These are phyloP conservation scores for Abrus precatorius DNA, from an alignment of 306 rosid species.

Conservation along the genomic window DNA sequence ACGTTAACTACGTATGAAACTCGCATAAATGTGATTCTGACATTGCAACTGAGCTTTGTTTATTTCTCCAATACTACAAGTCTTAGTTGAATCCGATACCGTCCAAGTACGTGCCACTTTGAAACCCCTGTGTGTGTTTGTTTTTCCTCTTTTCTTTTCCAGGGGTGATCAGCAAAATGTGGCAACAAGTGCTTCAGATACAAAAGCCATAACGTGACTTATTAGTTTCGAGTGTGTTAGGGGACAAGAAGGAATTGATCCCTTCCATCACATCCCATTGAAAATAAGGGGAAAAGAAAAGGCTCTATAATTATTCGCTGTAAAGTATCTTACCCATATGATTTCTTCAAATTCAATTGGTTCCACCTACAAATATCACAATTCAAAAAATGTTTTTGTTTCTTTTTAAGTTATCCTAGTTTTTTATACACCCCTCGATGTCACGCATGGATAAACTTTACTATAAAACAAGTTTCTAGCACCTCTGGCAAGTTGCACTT, in stretches of 20 bases:
- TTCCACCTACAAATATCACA: conserved; percentile 30
- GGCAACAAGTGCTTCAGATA: not conserved
- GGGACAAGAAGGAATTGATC: conserved; percentile 63
- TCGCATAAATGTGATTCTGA: conserved; percentile 28
- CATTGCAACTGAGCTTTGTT: conserved; percentile 15
- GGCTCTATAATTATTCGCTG: not conserved
- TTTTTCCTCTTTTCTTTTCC: not conserved
- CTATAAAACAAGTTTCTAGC: conserved; percentile 44
- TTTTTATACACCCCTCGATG: not conserved
- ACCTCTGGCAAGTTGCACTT: conserved; percentile 5
- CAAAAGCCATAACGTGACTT: conserved; percentile 22
- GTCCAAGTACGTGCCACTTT: not conserved
- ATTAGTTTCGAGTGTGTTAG: conserved; percentile 42
- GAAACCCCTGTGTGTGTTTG: not conserved
- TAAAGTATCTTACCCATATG: conserved; percentile 48
- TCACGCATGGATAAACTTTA: not conserved
- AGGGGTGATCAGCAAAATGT: not conserved
- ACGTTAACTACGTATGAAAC: conserved; percentile 30
- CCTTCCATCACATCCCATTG: conserved; percentile 43
- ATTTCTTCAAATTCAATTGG: conserved; percentile 38
- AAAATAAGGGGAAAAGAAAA: conserved; percentile 14
- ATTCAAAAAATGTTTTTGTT: conserved; percentile 24
- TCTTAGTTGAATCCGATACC: conserved; percentile 51
- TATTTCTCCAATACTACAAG: conserved; percentile 30
- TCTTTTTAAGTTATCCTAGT: not conserved